These are phyloP conservation scores for Aspergillus cristatus DNA, from an alignment of 495 filamentous ascomycete species.

Conservation along the genomic window DNA sequence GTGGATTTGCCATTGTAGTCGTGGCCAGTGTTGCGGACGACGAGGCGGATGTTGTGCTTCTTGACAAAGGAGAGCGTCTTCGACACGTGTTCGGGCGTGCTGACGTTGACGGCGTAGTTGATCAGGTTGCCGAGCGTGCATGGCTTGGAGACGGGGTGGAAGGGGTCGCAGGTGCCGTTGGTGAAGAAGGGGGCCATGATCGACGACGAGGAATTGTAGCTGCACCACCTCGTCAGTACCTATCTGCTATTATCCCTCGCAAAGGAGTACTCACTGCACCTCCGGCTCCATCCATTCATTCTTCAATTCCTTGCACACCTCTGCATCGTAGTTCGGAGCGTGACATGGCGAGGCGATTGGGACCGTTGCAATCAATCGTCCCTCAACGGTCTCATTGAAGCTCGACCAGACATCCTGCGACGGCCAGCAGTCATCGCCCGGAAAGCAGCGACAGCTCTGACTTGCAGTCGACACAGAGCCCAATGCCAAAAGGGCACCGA, in stretches of 20 bases:
- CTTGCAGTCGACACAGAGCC: neutral
- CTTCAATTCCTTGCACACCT: conserved; percentile 16
- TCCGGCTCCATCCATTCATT: conserved; percentile 22
- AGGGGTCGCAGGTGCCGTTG: conserved; percentile 48
- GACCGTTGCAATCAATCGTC: conserved; percentile 35
- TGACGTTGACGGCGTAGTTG: conserved; percentile 38
- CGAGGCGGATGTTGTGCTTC: conserved; percentile 47
- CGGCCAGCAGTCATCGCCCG: conserved; percentile 40
- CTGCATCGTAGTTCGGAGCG: conserved; percentile 22
- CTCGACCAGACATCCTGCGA: conserved; percentile 24
- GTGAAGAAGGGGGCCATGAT: conserved; percentile 34
- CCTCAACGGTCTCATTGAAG: conserved; percentile 35
- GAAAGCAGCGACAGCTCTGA: conserved; percentile 20
- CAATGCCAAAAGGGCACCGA: neutral
- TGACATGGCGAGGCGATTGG: conserved; percentile 41
- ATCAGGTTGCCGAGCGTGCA: conserved; percentile 53
- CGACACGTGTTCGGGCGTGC: conserved; percentile 18
- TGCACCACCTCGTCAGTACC: conserved; percentile 4
- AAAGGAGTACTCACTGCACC: conserved; percentile 17
- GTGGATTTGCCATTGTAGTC: conserved; percentile 49
- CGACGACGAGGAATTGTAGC: conserved; percentile 28
- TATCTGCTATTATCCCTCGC: neutral
- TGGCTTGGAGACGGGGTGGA: conserved; percentile 32
- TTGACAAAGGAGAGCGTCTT: conserved; percentile 38
- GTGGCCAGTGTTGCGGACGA: conserved; percentile 58